Evolutionary conservation across 805 yeast species (phyloP).

Genomic region (Saccharomycopsis selenospora): DNA sequence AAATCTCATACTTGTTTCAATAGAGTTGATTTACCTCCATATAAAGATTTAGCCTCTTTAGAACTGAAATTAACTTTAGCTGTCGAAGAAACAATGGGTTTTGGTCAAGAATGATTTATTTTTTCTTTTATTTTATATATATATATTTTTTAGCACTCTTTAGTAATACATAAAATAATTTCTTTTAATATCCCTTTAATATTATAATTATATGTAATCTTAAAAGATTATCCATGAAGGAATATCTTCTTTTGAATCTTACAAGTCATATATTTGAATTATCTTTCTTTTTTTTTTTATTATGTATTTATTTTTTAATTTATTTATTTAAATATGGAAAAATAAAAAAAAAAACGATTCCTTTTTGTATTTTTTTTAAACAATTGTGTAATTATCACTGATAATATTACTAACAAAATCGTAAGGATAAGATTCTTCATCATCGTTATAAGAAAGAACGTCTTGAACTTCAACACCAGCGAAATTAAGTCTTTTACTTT

Average conservation of each 20-base stretch:
- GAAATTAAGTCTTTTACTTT: slow-evolving; percentile 44
- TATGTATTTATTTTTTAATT: neutral
- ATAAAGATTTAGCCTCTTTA: slow-evolving; percentile 73
- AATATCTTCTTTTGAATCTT: neutral
- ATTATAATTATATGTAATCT: neutral
- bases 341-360: neutral
- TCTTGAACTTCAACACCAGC: slow-evolving; percentile 61
- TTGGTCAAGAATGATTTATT: slow-evolving; percentile 76
- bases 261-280: neutral
- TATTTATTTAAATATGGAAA: neutral
- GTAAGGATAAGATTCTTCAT: slow-evolving; percentile 57
- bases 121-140: neutral
- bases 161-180: neutral
- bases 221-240: neutral
- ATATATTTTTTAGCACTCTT: neutral
- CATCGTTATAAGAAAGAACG: slow-evolving; percentile 43
- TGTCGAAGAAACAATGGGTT: slow-evolving; percentile 98
- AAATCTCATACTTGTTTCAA: slow-evolving; percentile 98
- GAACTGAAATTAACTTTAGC: slow-evolving; percentile 90
- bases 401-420: slow-evolving; percentile 52
- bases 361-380: slow-evolving; percentile 29
- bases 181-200: neutral
- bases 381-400: slow-evolving; percentile 54
- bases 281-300: neutral
- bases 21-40: slow-evolving; percentile 96